Percentiles rank a stretch among this genome's conserved stretches.
Evolutionary conservation across 345 rosid genomes (phyloP).

Genomic region (Brassica juncea): DNA sequence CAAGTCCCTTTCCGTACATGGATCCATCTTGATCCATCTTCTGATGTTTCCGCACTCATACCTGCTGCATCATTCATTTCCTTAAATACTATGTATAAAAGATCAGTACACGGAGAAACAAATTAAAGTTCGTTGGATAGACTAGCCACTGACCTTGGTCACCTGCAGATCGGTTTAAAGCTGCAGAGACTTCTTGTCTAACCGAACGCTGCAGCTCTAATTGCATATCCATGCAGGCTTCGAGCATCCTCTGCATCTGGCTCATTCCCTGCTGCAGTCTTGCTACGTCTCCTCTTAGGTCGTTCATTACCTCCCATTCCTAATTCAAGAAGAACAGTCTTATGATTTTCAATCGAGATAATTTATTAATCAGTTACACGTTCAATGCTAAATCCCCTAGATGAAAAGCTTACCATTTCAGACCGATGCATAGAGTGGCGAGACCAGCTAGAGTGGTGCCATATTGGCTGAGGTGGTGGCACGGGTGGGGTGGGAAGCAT

Average conservation of each 20-base stretch:
- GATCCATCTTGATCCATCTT: conserved; percentile 92
- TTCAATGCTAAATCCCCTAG: conserved; percentile 5
- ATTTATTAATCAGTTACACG: neutral
- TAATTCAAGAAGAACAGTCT: conserved; percentile 34
- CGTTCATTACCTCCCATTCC: conserved; percentile 98
- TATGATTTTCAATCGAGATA: neutral
- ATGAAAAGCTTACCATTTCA: conserved; percentile 66
- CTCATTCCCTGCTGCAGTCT: conserved; percentile 98
- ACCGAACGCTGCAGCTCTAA: conserved; percentile 97
- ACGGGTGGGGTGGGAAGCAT: conserved; percentile 75
- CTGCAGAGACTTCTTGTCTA: conserved; percentile 98
- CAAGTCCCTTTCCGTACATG: conserved; percentile 94
- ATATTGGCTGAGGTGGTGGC: conserved; percentile 92
- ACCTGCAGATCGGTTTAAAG: conserved; percentile 73
- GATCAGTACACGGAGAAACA: conserved; percentile 2
- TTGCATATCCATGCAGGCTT: conserved; percentile 99
- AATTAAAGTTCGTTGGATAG: neutral
- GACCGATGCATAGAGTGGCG: conserved; percentile 88
- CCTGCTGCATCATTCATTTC: conserved; percentile 45
- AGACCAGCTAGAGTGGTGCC: conserved; percentile 91
- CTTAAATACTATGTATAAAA: neutral
- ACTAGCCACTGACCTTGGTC: conserved; percentile 58
- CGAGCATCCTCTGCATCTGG: conserved; percentile 98
- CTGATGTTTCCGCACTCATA: conserved; percentile 69
- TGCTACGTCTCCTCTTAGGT: conserved; percentile 87